Evolutionary conservation across 768 basidiomycete genomes (phyloP), one percentile per base, ranked within the genome.

Genomic region (Mycena pura): DNA sequence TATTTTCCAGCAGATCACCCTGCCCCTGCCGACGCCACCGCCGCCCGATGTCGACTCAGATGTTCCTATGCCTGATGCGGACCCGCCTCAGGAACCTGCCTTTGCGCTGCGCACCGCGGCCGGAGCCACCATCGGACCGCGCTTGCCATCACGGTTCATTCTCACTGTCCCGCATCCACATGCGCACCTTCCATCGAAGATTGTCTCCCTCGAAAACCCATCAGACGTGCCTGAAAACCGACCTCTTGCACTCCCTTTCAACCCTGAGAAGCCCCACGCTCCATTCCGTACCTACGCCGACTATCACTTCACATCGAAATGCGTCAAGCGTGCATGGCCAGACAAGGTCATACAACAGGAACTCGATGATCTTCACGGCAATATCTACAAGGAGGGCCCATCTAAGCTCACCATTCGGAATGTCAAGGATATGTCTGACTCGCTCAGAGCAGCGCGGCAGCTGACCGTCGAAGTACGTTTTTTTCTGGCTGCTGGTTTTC

Each of bases 271-370:
- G 34, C 63, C 63, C 10, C 64, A 32, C 51, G 63, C 63, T 14
- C 63, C 63, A 34, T 65, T 65, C 46, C 63, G 54, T 3, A 56
- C 21, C 15, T 43, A 29, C n/a, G 62, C 63, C 21, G 63, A 65
- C 50, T 65, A 66, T 28, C 39, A 64, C 32, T 65, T 52, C 39
- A 55, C 63, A 3, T 22, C 65, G 28, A 36, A 21, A 24, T 57
- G 25, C 7, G 53, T 65, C 14, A 15, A 27, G 3, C 36, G 27
- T 13, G 34, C 25, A n/a, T 15, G 60, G 21, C 6, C 34, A 5
- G 31, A 27, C 5, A 34, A 57, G 21, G 15, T 38, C 15, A 53
- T 57, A 5, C 43, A 65, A 19, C 29, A 40, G 28, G 7, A 57
- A 19, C 46, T 65, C 13, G 3, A 34, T 24, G 63, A 39, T 1